Evolutionary conservation across 2,329 filamentous ascomycete species (phyloP), one percentile per base, ranked within the genome.

Genomic region (Ophiostoma sp.): DNA sequence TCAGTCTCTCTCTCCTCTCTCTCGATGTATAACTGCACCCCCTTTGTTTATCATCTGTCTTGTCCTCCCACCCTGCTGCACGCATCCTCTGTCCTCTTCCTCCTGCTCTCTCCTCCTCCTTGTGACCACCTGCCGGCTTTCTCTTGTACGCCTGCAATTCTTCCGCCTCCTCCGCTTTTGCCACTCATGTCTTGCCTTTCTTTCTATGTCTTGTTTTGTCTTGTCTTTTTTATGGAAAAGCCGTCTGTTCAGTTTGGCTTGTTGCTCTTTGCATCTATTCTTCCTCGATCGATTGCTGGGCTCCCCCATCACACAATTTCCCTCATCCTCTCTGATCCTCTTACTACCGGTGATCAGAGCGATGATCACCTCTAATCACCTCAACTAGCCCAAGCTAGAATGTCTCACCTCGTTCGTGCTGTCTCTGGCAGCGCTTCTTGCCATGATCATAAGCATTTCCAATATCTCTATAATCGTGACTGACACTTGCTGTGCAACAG

Each of bases 401-500:
- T 57, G 52, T 57, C 52, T 57, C 52, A 57, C 52, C 6, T 13
- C n/a, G 11, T 27, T 57, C 10, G 27, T 57, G 52, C 52, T 48
- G 10, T 39, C 6, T 1, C 20, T 48, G 15, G 15, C 44, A 48
- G 27, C 27, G 27, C 27, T 13, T 41, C 39, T 41, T 15, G 10
- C 10, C 39, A 48, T 48, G 20, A 48, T 48, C 17, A 48, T 23
- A 1, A 41, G n/a, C 5, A 1, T 57, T 48, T 8, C 35, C 13
- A 35, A 20, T 15, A 62, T 35, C 57, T 17, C 17, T 20, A 48
- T 62, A 33, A 15, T 31, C 15, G 11, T 23, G 8, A 67, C 31
- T 52, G 65, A 67, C 65, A 44, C n/a, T 48, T 57, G 36, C 23
- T 70, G 67, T 72, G 54, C 31, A 33, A 73, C 69, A 74, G 73